Evolutionary conservation across 2,329 filamentous ascomycete genomes (phyloP), one percentile per base, ranked within the genome.

Genomic region (Arthrobotrys megalospora): DNA sequence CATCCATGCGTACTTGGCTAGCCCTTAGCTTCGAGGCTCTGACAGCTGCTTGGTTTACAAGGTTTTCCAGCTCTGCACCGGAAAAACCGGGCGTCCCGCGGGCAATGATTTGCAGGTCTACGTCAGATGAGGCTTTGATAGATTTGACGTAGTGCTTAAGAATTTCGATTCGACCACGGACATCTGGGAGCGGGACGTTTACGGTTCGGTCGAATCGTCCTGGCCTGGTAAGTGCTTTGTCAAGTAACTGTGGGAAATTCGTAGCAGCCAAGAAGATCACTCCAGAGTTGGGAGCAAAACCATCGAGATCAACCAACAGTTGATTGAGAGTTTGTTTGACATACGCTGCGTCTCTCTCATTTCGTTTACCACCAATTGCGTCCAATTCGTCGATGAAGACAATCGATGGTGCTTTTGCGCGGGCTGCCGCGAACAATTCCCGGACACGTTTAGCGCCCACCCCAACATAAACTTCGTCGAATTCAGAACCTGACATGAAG

Each of bases 401-500:
- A 84, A 99, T 99, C 14, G 93, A 89, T 28, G 95, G 95, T 2
- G 94, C 91, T 86, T 98, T 97, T 80, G 88, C 85, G 81, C 94
- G 93, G 80, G 95, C 95, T 70, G 92, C 90, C 53, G 88, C 86
- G 84, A 97, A 97, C n/a, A 97, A 89, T 80, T 97, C 96, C 76
- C 96, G 93, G 60, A 99, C 95, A 83, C 96, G 92, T 87, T 99
- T 97, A 53, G 94, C 94, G 83, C 94, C 94, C 67, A 99, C 96
- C 83, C 96, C 96, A 41, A 99, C 96, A 83, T 97, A 99, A 65
- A 99, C 92, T 85, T 99, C 96, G 83, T 99, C 96, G 83, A 99
- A 99, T 84, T 99, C 96, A 75, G 93, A 97, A 63, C 96, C 96
- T 83, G 96, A 99, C 95, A 99, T 98, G 88, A 97, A 99, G 88